phyloP scores from a whole-genome alignment of 805 yeast genomes.

The Hanseniaspora lachancei region DNA sequence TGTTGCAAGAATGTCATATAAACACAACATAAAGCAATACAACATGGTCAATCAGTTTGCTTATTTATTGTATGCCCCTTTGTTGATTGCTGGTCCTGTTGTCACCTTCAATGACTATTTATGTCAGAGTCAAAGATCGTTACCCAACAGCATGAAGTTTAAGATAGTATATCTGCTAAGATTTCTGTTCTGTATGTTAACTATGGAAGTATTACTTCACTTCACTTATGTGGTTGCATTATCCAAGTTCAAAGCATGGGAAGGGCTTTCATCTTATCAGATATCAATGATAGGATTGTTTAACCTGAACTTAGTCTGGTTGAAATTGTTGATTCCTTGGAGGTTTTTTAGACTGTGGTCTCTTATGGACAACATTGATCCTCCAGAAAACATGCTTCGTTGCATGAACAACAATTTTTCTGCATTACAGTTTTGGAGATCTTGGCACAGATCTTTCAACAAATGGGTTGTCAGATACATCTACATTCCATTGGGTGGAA shows the following conservation, averaged over 20 bases:
- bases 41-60: constrained; percentile 53
- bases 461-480: constrained; percentile 81
- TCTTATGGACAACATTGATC: constrained; percentile 79
- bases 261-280: constrained; percentile 78
- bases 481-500: constrained; percentile 85
- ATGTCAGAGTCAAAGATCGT: constrained; percentile 50
- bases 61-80: constrained; percentile 71
- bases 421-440: constrained; percentile 93
- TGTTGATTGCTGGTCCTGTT: constrained; percentile 91
- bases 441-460: constrained; percentile 94
- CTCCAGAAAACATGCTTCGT: constrained; percentile 95
- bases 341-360: constrained; percentile 89
- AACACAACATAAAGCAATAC: constrained; percentile 50
- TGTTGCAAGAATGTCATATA: constrained; percentile 50
- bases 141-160: constrained; percentile 46
- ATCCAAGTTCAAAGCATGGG: constrained; percentile 80
- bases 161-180: constrained; percentile 52
- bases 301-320: constrained; percentile 83
- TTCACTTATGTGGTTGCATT: constrained; percentile 88
- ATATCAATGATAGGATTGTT: constrained; percentile 88
- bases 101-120: constrained; percentile 83
- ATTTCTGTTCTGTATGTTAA: constrained; percentile 56
- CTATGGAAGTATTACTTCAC: constrained; percentile 83
- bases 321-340: constrained; percentile 91
- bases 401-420: constrained; percentile 91